Base-by-base conservation (phyloP, 192 early-diverging fungal genomes). In the Gonapodya sp. region DNA sequence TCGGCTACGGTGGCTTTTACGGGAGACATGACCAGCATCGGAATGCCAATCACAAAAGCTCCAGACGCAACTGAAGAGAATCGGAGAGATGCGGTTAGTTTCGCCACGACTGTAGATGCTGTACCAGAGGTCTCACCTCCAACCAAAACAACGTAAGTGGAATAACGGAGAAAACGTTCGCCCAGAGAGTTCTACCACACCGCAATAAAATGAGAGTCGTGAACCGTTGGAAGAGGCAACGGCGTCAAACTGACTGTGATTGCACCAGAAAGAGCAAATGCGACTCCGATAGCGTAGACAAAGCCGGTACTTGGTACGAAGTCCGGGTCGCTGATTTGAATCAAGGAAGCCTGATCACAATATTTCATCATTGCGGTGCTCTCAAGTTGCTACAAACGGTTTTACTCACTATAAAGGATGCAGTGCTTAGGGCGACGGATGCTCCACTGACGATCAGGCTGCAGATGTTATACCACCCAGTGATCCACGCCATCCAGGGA, bases 381-480 rank as follows among this genome's bases (percentile, higher is more conserved):
- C 46, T 64, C 46, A 24, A 64, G 46, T 64, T 24, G 46, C 24
- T 8, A 64, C 46, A 64, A 64, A 64, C 46, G 46, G 8, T 64
- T 64, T 64, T 64, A 64, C 46, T 64, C 8, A 64, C 46, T 16
- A 64, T 64, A 64, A 64, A 64, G 46, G 46, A 64, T 24, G 46
- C 46, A 64, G 46, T 64, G 46, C 46, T 64, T 24, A 64, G 24
- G 8, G 46, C 46, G 24, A 64, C 46, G 24, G 46, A 64, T 64
- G 8, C 46, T 64, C 46, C 46, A 64, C 46, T 64, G 46, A 64
- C 46, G 46, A 64, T 64, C 46, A 64, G 8, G 46, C 46, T 64
- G 46, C 46, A 64, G 46, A 64, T 64, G 46, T 64, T 64, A 64
- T 64, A 64, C 46, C 46, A 64, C 46, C 46, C 46, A 64, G 46